Percentiles rank a stretch among this genome's conserved stretches.
phyloP scores from a whole-genome alignment of 345 rosid species.

The Erysimum cheiranthoides region DNA sequence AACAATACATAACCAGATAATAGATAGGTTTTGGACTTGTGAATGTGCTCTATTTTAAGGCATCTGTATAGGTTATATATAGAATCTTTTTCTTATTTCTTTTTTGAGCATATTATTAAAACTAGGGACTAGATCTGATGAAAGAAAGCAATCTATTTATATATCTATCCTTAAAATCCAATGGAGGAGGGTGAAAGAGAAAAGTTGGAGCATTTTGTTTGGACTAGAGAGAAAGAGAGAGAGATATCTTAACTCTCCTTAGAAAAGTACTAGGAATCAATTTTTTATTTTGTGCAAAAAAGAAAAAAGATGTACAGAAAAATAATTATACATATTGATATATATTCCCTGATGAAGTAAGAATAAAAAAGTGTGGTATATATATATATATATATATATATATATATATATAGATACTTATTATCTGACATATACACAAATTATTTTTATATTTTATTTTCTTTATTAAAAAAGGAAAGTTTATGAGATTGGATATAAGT shows the following conservation, averaged over 20 bases:
- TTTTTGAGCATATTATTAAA: slow-evolving; percentile 38
- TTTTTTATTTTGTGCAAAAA: slow-evolving; percentile 16
- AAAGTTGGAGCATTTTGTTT: slow-evolving; percentile 42
- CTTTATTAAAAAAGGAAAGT: slow-evolving; percentile 26
- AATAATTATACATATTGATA: neutral
- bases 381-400: neutral
- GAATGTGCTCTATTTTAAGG: slow-evolving; percentile 42
- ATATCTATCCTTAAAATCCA: slow-evolving; percentile 21
- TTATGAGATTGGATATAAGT: slow-evolving; percentile 29
- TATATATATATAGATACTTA: neutral
- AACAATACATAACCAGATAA: slow-evolving; percentile 28
- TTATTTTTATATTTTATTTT: neutral
- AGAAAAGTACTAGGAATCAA: slow-evolving; percentile 51
- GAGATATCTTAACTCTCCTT: slow-evolving; percentile 34
- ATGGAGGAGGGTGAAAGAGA: slow-evolving; percentile 46
- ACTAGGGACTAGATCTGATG: slow-evolving; percentile 45
- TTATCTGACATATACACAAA: neutral
- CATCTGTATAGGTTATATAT: slow-evolving; percentile 36
- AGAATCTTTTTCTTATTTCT: slow-evolving; percentile 31
- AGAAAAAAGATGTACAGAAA: neutral
- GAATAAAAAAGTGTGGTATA: slow-evolving; percentile 40
- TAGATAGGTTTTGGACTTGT: slow-evolving; percentile 32
- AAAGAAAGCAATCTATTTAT: slow-evolving; percentile 29
- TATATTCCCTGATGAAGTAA: slow-evolving; percentile 28
- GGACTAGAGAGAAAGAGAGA: slow-evolving; percentile 32